Evolutionary conservation across 2,329 filamentous ascomycete genomes (phyloP).

Genomic region (Seiridium unicorne): DNA sequence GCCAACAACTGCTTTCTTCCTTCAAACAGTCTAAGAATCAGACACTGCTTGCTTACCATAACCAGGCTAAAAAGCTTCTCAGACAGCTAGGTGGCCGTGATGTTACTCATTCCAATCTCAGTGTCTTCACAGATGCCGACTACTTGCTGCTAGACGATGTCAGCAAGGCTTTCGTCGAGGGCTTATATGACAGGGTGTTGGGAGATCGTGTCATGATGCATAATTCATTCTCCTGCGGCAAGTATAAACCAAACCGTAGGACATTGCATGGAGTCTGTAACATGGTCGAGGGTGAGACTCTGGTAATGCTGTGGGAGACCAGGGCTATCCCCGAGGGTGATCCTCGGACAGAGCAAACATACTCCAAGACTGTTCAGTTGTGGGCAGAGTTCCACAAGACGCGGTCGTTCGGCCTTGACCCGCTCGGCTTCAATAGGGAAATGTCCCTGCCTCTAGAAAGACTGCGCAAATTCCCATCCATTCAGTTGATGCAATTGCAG

Average conservation of each 20-base stretch:
- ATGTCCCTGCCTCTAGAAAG: constrained; percentile 46
- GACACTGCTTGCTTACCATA: constrained; percentile 45
- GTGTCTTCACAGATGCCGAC: constrained; percentile 41
- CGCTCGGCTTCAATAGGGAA: constrained; percentile 50
- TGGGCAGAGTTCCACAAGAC: constrained; percentile 47
- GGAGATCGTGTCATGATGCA: constrained; percentile 42
- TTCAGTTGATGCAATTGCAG: constrained; percentile 52
- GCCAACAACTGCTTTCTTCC: constrained; percentile 12
- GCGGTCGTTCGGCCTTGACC: constrained; percentile 41
- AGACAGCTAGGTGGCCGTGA: constrained; percentile 49
- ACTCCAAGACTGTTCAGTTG: constrained; percentile 31
- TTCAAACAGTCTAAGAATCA: constrained; percentile 42
- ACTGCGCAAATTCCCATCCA: constrained; percentile 49
- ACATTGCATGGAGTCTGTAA: constrained; percentile 53
- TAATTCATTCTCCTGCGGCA: constrained; percentile 43
- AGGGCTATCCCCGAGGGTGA: constrained; percentile 32
- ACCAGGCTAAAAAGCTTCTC: constrained; percentile 46
- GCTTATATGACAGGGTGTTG: constrained; percentile 47
- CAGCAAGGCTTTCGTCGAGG: constrained; percentile 52
- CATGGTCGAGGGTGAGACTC: constrained; percentile 55
- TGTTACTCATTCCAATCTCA: constrained; percentile 43
- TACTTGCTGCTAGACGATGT: constrained; percentile 50
- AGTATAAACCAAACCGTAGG: constrained; percentile 32
- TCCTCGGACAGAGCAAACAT: constrained; percentile 32
- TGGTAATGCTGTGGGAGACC: constrained; percentile 46